These are phyloP conservation scores for Trichoderma asperelloides DNA, from an alignment of 495 filamentous ascomycete genomes.

Conservation along the genomic window DNA sequence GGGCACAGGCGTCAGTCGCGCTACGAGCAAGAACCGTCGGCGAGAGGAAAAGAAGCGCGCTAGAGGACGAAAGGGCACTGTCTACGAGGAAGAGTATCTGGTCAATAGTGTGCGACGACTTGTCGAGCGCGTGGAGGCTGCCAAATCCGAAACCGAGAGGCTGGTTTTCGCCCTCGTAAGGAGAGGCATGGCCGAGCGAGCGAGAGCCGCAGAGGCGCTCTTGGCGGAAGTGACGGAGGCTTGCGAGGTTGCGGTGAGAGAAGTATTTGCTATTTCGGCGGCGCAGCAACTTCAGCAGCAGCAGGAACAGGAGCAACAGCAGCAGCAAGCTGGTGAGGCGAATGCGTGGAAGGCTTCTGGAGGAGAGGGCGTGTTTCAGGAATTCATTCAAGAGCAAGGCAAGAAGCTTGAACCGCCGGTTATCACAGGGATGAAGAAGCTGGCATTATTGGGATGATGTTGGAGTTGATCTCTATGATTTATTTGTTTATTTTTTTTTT, in stretches of 20 bases:
- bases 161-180: constrained; percentile 67
- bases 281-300: constrained; percentile 15
- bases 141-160: constrained; percentile 56
- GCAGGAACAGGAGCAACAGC: constrained; percentile 19
- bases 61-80: constrained; percentile 85
- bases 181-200: constrained; percentile 79
- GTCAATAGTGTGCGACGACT: constrained; percentile 77
- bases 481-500: neutral
- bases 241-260: constrained; percentile 52
- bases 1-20: constrained; percentile 53
- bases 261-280: constrained; percentile 51
- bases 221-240: constrained; percentile 62
- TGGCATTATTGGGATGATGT: constrained; percentile 44
- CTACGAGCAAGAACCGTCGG: constrained; percentile 72
- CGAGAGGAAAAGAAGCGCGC: constrained; percentile 93
- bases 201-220: constrained; percentile 62
- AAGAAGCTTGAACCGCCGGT: constrained; percentile 36
- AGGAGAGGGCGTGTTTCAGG: constrained; percentile 42
- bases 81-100: constrained; percentile 97
- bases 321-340: constrained; percentile 21
- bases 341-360: constrained; percentile 32
- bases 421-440: constrained; percentile 39
- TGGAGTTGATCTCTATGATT: neutral
- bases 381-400: constrained; percentile 38
- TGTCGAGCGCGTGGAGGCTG: constrained; percentile 70